A percentile compares a stretch with the other conserved stretches of the same genome.
Conservation (phyloP, 805 yeast species). For the Monosporozyma aquatica region DNA sequence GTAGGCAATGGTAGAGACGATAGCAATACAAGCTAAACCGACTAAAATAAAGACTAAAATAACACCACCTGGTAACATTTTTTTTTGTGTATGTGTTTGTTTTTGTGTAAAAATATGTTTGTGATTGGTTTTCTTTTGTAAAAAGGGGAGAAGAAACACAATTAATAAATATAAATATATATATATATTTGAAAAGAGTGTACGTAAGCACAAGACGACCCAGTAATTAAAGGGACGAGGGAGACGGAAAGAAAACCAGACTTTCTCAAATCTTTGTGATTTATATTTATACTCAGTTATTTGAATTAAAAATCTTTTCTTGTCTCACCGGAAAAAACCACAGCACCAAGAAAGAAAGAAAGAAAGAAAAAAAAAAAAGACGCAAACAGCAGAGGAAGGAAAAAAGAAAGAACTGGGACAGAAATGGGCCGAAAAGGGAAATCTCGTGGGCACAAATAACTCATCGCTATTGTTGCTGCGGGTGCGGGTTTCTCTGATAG, state of each 20-base stretch:
- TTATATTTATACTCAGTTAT: too few species aligned
- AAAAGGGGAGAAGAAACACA: not conserved
- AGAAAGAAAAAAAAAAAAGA: not conserved
- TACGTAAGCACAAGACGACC: too few species aligned
- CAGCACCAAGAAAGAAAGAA: not conserved
- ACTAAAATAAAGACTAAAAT: slow-evolving; percentile 50
- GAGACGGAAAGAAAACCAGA: too few species aligned
- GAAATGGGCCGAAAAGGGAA: not conserved
- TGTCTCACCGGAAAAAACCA: not conserved
- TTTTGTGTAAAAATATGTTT: slow-evolving; percentile 1
- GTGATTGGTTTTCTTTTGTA: not conserved
- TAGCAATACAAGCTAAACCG: slow-evolving; percentile 29
- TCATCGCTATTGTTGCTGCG: too few species aligned
- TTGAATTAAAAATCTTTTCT: too few species aligned
- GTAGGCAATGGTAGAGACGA: slow-evolving; percentile 25
- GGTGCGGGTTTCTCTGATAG: too few species aligned
- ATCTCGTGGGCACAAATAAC: too few species aligned
- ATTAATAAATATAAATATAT: too few species aligned
- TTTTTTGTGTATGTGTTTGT: slow-evolving; percentile 7
- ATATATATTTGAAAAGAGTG: too few species aligned
- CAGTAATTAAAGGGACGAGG: too few species aligned
- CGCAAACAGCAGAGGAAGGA: not conserved
- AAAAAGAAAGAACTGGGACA: not conserved
- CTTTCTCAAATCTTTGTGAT: too few species aligned
- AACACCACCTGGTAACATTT: slow-evolving; percentile 67